These are phyloP conservation scores for Trametes polyzona DNA, from an alignment of 1,284 basidiomycete genomes.

Conservation along the genomic window DNA sequence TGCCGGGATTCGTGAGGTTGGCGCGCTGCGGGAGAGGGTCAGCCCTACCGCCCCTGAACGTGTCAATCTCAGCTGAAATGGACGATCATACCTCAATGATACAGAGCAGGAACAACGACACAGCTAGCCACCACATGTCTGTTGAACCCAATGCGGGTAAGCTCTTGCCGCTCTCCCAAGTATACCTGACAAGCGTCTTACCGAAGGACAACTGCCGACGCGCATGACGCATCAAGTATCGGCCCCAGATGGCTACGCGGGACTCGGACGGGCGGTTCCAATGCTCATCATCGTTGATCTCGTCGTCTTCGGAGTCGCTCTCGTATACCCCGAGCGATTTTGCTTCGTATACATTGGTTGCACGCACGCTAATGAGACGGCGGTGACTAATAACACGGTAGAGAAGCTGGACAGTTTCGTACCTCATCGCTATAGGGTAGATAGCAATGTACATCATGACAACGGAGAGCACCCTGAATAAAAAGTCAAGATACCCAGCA, in stretches of 20 bases:
- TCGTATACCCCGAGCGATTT: slow-evolving; percentile 79
- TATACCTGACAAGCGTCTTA: slow-evolving; percentile 34
- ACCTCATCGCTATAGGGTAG: slow-evolving; percentile 79
- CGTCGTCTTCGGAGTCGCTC: slow-evolving; percentile 51
- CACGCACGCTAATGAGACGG: slow-evolving; percentile 78
- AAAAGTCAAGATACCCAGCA: slow-evolving; percentile 25
- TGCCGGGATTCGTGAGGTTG: slow-evolving; percentile 46
- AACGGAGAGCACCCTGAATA: slow-evolving; percentile 75
- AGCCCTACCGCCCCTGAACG: background rate
- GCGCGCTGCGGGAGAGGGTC: slow-evolving; percentile 46
- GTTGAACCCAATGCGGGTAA: background rate
- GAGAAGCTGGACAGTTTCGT: background rate
- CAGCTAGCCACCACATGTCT: slow-evolving; percentile 92
- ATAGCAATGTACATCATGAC: slow-evolving; percentile 89
- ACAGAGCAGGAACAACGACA: slow-evolving; percentile 81
- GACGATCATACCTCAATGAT: slow-evolving; percentile 75
- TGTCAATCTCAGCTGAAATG: background rate
- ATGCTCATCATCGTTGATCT: slow-evolving; percentile 42
- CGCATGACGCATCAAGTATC: slow-evolving; percentile 79
- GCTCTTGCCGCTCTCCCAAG: background rate
- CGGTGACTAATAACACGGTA: background rate
- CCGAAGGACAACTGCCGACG: slow-evolving; percentile 89
- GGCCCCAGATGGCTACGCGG: slow-evolving; percentile 71
- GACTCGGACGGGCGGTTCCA: slow-evolving; percentile 40
- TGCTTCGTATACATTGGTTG: slow-evolving; percentile 99